phyloP scores from a whole-genome alignment of 2,329 filamentous ascomycete species.

The Aaosphaeria pasadenensis region DNA sequence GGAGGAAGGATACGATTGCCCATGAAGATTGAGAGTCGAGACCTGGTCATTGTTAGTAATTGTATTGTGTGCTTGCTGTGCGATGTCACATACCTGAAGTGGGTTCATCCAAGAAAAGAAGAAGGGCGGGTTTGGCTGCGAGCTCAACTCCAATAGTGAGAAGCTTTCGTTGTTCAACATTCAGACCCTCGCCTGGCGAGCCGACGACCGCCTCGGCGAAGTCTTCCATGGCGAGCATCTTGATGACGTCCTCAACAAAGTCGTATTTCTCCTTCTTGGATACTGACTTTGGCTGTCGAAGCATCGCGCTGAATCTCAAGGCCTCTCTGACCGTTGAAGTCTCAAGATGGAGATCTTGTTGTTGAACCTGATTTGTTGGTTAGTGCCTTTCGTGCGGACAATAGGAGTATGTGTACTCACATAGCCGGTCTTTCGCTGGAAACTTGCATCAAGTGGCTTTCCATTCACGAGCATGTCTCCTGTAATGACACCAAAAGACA shows the following conservation, averaged over 20 bases:
- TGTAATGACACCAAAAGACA: conserved; percentile 36
- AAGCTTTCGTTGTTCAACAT: conserved; percentile 67
- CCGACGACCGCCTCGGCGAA: conserved; percentile 66
- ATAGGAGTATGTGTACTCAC: conserved; percentile 9
- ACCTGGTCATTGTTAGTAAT: too few species aligned
- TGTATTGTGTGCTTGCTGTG: too few species aligned
- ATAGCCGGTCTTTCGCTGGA: conserved; percentile 39
- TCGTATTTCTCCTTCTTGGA: conserved; percentile 57
- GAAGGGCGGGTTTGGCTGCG: conserved; percentile 63
- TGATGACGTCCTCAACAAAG: conserved; percentile 64
- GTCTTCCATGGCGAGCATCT: conserved; percentile 65
- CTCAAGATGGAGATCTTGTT: conserved; percentile 34
- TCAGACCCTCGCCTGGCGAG: conserved; percentile 60
- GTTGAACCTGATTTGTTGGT: neutral
- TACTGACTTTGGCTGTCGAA: conserved; percentile 52
- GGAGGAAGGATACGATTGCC: conserved; percentile 61
- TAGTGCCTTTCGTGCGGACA: neutral
- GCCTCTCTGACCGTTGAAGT: conserved; percentile 37
- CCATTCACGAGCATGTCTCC: conserved; percentile 40
- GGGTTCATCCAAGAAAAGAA: conserved; percentile 62
- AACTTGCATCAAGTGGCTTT: conserved; percentile 30
- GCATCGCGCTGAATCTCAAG: conserved; percentile 33
- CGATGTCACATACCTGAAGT: conserved; percentile 49
- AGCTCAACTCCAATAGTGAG: conserved; percentile 72
- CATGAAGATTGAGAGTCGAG: conserved; percentile 48